phyloP scores from a whole-genome alignment of 129 eudicot genomes.

The Flaveria linearis region DNA sequence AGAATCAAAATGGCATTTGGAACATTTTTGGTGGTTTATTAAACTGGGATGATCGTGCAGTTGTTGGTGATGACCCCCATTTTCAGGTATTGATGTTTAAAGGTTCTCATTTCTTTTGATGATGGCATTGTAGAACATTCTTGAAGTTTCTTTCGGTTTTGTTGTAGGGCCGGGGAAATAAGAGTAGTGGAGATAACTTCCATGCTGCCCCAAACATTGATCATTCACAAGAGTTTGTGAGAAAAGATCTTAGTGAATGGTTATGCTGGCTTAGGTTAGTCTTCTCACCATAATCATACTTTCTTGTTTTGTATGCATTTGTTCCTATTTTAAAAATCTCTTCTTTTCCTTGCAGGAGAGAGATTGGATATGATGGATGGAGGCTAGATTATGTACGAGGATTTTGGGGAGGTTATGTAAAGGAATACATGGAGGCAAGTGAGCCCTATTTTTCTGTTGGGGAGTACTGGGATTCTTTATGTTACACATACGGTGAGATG shows the following conservation, averaged over 20 bases:
- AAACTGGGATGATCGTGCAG: slow-evolving; percentile 98
- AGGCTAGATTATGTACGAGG: slow-evolving; percentile 94
- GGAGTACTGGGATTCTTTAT: slow-evolving; percentile 96
- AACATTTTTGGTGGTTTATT: slow-evolving; percentile 90
- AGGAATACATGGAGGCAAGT: slow-evolving; percentile 85
- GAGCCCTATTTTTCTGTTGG: slow-evolving; percentile 93
- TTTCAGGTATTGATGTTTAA: slow-evolving; percentile 63
- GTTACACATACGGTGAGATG: slow-evolving; percentile 89
- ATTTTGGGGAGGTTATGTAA: slow-evolving; percentile 99
- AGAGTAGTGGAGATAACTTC: slow-evolving; percentile 96
- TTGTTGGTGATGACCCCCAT: slow-evolving; percentile 95
- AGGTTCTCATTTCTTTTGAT: neutral
- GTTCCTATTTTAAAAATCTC: no score
- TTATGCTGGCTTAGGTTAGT: slow-evolving; percentile 87
- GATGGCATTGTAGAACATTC: slow-evolving; percentile 4
- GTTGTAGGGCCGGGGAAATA: slow-evolving; percentile 87
- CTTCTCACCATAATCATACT: neutral
- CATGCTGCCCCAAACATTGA: slow-evolving; percentile 99
- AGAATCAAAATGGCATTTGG: slow-evolving; percentile 88
- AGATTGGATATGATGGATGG: slow-evolving; percentile 98
- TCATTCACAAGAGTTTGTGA: slow-evolving; percentile 96
- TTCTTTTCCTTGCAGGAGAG: slow-evolving; percentile 51
- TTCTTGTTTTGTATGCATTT: neutral
- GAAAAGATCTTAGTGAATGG: slow-evolving; percentile 90
- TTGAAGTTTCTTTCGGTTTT: neutral